Evolutionary conservation across 1,284 basidiomycete genomes (phyloP).

Genomic region (Xerocomus cyaneibrunnescens): DNA sequence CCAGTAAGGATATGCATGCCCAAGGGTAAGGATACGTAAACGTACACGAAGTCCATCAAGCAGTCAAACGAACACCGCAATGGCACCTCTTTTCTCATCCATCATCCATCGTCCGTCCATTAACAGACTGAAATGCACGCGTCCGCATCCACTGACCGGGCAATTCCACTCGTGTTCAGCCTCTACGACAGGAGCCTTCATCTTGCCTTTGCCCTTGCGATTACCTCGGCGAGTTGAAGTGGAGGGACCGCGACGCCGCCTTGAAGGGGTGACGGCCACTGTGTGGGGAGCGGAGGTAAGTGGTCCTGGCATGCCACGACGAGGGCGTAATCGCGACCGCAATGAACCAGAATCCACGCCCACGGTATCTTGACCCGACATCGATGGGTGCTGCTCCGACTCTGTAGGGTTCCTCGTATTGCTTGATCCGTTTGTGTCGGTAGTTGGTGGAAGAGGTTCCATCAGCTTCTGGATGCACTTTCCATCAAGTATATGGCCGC

Average conservation of each 20-base stretch:
- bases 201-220: conserved; percentile 41
- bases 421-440: conserved; percentile 27
- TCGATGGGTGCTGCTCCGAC: neutral
- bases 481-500: conserved; percentile 75
- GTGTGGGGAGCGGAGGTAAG: conserved; percentile 14
- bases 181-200: conserved; percentile 41
- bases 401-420: conserved; percentile 30
- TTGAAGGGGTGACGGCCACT: neutral
- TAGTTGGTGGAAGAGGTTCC: conserved; percentile 36
- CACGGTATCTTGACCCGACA: conserved; percentile 31
- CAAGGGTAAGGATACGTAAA: conserved; percentile 15
- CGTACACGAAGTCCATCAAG: conserved; percentile 6
- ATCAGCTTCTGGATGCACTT: conserved; percentile 63
- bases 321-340: conserved; percentile 55
- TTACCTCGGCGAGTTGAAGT: conserved; percentile 21
- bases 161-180: conserved; percentile 59
- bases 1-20: conserved; percentile 3
- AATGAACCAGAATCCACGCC: conserved; percentile 38
- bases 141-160: conserved; percentile 57
- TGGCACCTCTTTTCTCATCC: conserved; percentile 44
- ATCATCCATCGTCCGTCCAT: conserved; percentile 53
- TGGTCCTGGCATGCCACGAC: conserved; percentile 22
- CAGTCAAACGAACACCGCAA: conserved; percentile 47
- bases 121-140: conserved; percentile 54
- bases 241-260: conserved; percentile 5